Conservation (phyloP, 2,329 filamentous ascomycete genomes). For the Pestalotiopsis sp. region DNA sequence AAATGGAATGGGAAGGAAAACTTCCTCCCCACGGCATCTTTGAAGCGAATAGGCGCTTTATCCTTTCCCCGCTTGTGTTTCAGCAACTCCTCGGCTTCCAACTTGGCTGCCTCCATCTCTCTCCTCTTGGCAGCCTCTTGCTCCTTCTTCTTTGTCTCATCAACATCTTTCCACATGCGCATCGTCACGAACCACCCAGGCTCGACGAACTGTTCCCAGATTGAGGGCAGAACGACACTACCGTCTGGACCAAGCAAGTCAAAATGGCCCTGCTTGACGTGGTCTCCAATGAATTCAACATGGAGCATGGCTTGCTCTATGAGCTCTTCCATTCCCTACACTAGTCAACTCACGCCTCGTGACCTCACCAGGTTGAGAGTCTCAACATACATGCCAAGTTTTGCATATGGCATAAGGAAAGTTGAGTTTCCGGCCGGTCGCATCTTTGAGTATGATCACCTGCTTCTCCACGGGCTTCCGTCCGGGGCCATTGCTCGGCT, state of each 20-base stretch:
- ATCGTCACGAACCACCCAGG: constrained; percentile 72
- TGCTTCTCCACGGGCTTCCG: background rate
- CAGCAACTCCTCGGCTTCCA: background rate
- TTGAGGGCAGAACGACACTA: constrained; percentile 58
- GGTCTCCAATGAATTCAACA: constrained; percentile 71
- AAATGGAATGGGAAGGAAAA: constrained; percentile 89
- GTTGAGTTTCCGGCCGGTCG: background rate
- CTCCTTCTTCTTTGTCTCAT: background rate
- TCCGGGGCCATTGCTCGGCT: background rate
- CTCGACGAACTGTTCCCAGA: constrained; percentile 78
- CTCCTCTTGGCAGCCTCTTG: background rate
- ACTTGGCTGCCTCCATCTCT: too few species aligned
- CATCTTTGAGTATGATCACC: background rate
- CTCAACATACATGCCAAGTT: background rate
- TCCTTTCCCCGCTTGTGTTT: constrained; percentile 43
- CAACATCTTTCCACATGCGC: constrained; percentile 51
- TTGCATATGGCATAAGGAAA: background rate
- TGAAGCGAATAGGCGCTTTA: constrained; percentile 82
- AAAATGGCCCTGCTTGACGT: constrained; percentile 75
- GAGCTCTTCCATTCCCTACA: constrained; percentile 77
- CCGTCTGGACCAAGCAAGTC: constrained; percentile 65
- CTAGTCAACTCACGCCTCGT: background rate
- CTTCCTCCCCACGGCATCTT: constrained; percentile 89
- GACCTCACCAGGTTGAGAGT: background rate
- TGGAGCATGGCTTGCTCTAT: constrained; percentile 82